phyloP scores from a whole-genome alignment of 371 early-diverging fungal genomes.

The Mucor racemosus region DNA sequence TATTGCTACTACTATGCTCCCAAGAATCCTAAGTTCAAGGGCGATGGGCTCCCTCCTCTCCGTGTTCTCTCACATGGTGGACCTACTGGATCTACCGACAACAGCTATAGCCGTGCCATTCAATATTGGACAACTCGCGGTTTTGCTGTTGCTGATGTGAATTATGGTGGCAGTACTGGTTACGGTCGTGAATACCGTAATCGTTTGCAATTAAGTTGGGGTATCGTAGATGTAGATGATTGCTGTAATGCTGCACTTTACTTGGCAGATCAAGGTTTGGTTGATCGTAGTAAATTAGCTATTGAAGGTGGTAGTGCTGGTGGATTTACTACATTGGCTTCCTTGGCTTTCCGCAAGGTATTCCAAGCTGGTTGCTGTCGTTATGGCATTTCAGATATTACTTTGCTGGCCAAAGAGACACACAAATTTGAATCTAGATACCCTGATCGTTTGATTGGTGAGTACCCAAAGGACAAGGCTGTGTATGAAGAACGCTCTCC shows the following conservation, averaged over 20 bases:
- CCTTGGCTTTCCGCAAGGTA: slow-evolving; percentile 73
- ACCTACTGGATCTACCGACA: slow-evolving; percentile 54
- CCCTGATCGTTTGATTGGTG: slow-evolving; percentile 64
- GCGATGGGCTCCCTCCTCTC: slow-evolving; percentile 67
- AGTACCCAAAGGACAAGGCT: slow-evolving; percentile 59
- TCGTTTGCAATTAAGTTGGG: slow-evolving; percentile 71
- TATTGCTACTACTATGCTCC: slow-evolving; percentile 73
- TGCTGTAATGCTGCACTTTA: slow-evolving; percentile 74
- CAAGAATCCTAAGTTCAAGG: slow-evolving; percentile 61
- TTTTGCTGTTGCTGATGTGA: slow-evolving; percentile 73
- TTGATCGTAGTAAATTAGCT: slow-evolving; percentile 63
- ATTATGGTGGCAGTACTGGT: slow-evolving; percentile 80
- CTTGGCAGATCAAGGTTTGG: slow-evolving; percentile 61
- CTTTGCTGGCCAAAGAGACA: slow-evolving; percentile 68
- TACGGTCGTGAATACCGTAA: slow-evolving; percentile 78
- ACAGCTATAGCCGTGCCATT: slow-evolving; percentile 52
- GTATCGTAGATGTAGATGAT: slow-evolving; percentile 79
- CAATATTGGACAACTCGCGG: slow-evolving; percentile 84
- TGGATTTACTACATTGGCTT: slow-evolving; percentile 72
- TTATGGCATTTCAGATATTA: slow-evolving; percentile 76
- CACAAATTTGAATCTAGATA: slow-evolving; percentile 83
- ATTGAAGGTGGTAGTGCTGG: slow-evolving; percentile 78
- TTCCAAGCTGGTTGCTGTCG: slow-evolving; percentile 73
- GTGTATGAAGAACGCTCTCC: slow-evolving; percentile 67
- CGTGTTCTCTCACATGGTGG: slow-evolving; percentile 78